These are phyloP conservation scores for Ichthyophthirius multifiliis DNA, from an alignment of 169 alveolate genomes.

Conservation along the genomic window DNA sequence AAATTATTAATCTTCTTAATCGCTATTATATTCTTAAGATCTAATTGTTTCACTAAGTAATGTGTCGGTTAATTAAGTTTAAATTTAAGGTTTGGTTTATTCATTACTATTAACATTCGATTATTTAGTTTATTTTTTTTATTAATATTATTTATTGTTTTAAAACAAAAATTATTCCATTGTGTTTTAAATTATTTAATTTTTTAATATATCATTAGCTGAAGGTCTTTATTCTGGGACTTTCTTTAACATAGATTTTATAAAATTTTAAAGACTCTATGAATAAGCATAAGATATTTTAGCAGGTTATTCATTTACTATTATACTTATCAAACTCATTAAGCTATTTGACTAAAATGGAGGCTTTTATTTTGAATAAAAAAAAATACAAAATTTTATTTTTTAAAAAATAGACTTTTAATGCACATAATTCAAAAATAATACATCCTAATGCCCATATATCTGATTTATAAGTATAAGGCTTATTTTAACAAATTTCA, in stretches of 20 bases:
- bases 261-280: neutral
- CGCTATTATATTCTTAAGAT: neutral
- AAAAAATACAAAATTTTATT: neutral
- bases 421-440: slow-evolving; percentile 87
- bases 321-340: slow-evolving; percentile 78
- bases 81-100: neutral
- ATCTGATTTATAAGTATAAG: slow-evolving; percentile 91
- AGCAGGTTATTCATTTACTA: slow-evolving; percentile 71
- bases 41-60: no score
- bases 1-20: neutral
- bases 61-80: no score
- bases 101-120: neutral
- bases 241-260: neutral
- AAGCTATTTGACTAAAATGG: slow-evolving; percentile 88
- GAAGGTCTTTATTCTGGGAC: neutral
- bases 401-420: neutral
- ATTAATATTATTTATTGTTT: neutral
- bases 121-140: neutral
- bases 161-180: neutral
- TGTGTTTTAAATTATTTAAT: neutral
- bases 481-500: slow-evolving; percentile 87
- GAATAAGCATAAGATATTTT: slow-evolving; percentile 74
- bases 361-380: slow-evolving; percentile 33
- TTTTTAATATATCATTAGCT: neutral
- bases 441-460: slow-evolving; percentile 96